Evolutionary conservation across 805 yeast species (phyloP).

Genomic region (Saturnispora mendoncae): DNA sequence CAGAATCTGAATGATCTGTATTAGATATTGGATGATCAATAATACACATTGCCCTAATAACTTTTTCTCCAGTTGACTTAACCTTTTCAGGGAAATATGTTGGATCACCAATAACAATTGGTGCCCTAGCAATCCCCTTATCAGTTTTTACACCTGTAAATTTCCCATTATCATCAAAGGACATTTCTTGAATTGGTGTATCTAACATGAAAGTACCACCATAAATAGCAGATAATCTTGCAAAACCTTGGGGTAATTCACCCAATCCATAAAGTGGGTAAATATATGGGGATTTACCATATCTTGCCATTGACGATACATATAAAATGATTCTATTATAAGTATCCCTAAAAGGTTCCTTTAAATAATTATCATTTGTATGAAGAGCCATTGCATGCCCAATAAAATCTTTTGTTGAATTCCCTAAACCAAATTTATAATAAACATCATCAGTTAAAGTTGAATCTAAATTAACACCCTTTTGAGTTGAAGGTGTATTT

Average conservation of each 20-base stretch:
- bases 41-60: constrained; percentile 80
- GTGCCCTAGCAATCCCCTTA: constrained; percentile 87
- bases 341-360: constrained; percentile 86
- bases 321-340: constrained; percentile 79
- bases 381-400: constrained; percentile 99
- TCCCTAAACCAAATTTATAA: constrained; percentile 80
- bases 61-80: constrained; percentile 60
- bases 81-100: constrained; percentile 90
- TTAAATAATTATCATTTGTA: constrained; percentile 83
- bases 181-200: constrained; percentile 86
- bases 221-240: constrained; percentile 90
- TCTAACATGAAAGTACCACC: constrained; percentile 99
- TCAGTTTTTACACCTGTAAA: constrained; percentile 85
- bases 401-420: constrained; percentile 89
- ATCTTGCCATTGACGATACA: constrained; percentile 84
- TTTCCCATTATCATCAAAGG: constrained; percentile 62
- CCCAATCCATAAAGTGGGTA: constrained; percentile 96
- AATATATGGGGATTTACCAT: constrained; percentile 92
- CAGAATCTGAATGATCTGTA: constrained; percentile 75
- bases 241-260: constrained; percentile 98
- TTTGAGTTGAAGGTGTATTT: constrained; percentile 70
- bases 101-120: constrained; percentile 93
- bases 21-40: constrained; percentile 82
- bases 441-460: constrained; percentile 90
- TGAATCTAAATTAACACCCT: constrained; percentile 74